A percentile compares a stretch with the other conserved stretches of the same genome.
These are phyloP conservation scores for Coemansia sp. DNA, from an alignment of 192 early-diverging fungal genomes.

Conservation along the genomic window DNA sequence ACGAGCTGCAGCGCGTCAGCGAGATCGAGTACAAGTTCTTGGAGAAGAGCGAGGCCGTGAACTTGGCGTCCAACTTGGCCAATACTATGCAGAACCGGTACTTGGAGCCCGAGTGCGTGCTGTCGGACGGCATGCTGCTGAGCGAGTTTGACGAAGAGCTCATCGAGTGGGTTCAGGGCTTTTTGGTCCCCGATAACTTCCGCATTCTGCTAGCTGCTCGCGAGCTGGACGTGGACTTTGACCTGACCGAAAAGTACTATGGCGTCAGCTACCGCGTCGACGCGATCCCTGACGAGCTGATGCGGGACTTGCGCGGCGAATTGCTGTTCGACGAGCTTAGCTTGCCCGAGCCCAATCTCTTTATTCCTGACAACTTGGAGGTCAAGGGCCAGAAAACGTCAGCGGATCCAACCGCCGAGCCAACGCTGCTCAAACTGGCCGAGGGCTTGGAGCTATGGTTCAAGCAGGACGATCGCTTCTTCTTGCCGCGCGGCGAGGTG, in stretches of 20 bases:
- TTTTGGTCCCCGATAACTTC: slow-evolving; percentile 67
- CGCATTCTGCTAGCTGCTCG: slow-evolving; percentile 57
- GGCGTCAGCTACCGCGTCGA: slow-evolving; percentile 76
- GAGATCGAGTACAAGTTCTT: slow-evolving; percentile 70
- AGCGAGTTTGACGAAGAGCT: slow-evolving; percentile 66
- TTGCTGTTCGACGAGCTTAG: slow-evolving; percentile 60
- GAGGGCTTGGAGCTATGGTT: slow-evolving; percentile 79
- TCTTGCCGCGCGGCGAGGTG: slow-evolving; percentile 85
- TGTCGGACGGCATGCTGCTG: slow-evolving; percentile 73
- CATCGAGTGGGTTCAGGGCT: slow-evolving; percentile 65
- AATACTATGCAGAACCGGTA: slow-evolving; percentile 81
- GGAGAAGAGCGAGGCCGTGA: slow-evolving; percentile 72
- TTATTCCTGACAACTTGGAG: slow-evolving; percentile 84
- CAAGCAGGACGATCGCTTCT: slow-evolving; percentile 94
- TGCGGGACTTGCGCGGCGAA: slow-evolving; percentile 28
- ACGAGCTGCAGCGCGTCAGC: slow-evolving; percentile 67
- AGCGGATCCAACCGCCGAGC: slow-evolving; percentile 14
- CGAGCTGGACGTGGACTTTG: slow-evolving; percentile 46
- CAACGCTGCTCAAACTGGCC: slow-evolving; percentile 29
- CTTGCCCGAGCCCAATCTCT: slow-evolving; percentile 77
- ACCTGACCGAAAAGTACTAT: slow-evolving; percentile 77
- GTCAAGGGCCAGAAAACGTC: slow-evolving; percentile 54
- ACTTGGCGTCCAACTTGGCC: slow-evolving; percentile 70
- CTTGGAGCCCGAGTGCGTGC: slow-evolving; percentile 61
- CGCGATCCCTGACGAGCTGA: slow-evolving; percentile 58